Conservation (phyloP, 1,284 basidiomycete genomes). For the Pyrrhoderma noxium region DNA sequence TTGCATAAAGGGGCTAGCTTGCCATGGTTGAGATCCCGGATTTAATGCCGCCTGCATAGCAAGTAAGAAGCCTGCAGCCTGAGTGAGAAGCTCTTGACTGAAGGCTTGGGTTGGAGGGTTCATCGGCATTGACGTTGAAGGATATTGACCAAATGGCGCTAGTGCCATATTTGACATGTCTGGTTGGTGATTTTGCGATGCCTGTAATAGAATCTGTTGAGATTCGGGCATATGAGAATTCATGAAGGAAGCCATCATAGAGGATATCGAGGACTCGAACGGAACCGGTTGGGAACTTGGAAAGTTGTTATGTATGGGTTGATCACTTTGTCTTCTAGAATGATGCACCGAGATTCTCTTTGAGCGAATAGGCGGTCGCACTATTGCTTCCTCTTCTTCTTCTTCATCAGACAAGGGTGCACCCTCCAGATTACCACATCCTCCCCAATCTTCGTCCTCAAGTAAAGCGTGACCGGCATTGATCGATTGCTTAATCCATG, state of each 20-base stretch:
- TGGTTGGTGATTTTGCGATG: no score
- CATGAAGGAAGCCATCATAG: no score
- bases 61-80: no score
- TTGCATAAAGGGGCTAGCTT: no score
- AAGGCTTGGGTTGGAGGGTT: no score
- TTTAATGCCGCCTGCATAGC: no score
- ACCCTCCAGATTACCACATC: conserved; percentile 38
- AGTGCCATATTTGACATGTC: no score
- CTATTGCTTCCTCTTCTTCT: conserved; percentile 19
- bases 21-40: no score
- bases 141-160: no score
- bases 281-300: neutral
- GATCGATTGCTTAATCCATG: conserved; percentile 39
- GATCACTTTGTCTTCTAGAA: neutral
- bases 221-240: neutral
- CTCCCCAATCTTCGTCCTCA: conserved; percentile 49
- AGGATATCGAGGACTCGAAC: neutral
- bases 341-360: neutral
- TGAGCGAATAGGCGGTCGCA: conserved; percentile 9
- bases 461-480: conserved; percentile 35
- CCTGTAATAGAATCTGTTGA: no score
- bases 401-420: conserved; percentile 30
- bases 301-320: neutral
- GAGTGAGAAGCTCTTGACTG: no score
- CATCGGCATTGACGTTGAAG: neutral